Base-by-base conservation (phyloP, 2,329 filamentous ascomycete genomes). In the Lasiodiplodia hormozganensis region DNA sequence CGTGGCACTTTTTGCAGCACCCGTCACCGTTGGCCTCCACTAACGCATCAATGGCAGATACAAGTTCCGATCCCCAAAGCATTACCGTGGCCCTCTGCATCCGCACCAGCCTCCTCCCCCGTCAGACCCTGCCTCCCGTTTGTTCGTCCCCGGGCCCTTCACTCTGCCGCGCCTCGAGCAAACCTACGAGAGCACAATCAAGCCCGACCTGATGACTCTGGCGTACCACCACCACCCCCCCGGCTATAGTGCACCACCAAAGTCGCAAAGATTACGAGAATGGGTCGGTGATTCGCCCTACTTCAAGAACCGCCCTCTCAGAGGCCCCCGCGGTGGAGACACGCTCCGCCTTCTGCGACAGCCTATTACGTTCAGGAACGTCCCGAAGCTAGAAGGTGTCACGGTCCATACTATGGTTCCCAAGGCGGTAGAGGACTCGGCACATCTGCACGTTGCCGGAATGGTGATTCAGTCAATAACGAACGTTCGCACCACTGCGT, bases 281-380 rank as follows among this genome's bases (percentile, higher is more conserved):
- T 99, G 96, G 96, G 91, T 95, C 70, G 94, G 91, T 74, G 92
- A 91, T 65, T 97, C 93, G 8, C 96, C 95, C 2, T 99, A 99
- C 83, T 94, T 94, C 85, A 93, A 94, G 83, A 97, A 97, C 81
- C 88, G 96, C 74, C 91, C 92, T 4, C 88, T 92, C 72, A 90
- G 96, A 71, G 92, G 91, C 1, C 96, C 96, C 5, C 88, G 95
- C 75, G 96, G 96, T 72, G 88, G 89, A 72, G 89, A 92, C 71
- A 86, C 87, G 65, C 83, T 96, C 73, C 86, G 88, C 72, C 83
- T 94, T 70, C 76, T 97, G 68, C 93, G 85, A 69, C 85, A 86
- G 71, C 87, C 86, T 11, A 86, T 88, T 73, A 91, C 87, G 28
- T 97, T 94, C 86, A 88, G 88, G 76, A 97, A 96, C 80, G 87